Conservation (phyloP, 345 rosid genomes). For the Eutrema heterophyllum region DNA sequence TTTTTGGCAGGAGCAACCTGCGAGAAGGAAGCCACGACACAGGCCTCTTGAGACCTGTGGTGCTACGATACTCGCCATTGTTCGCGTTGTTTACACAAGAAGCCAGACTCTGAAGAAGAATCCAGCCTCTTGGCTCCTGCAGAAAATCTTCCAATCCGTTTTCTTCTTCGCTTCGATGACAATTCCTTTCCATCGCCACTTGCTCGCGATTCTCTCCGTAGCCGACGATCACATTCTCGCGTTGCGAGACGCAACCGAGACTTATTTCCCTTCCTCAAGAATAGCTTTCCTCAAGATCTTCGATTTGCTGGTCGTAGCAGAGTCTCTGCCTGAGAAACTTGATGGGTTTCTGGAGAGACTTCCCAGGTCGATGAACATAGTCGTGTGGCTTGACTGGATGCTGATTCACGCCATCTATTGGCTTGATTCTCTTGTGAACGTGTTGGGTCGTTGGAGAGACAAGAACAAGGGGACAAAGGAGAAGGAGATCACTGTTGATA, state of each 20-base stretch:
- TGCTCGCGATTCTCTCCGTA: constrained; percentile 35
- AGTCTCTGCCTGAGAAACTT: constrained; percentile 48
- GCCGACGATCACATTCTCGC: constrained; percentile 47
- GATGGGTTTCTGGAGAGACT: constrained; percentile 34
- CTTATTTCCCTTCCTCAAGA: constrained; percentile 46
- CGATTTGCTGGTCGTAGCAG: constrained; percentile 28
- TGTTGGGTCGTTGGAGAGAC: constrained; percentile 31
- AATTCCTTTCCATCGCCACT: constrained; percentile 28
- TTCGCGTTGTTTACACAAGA: constrained; percentile 34
- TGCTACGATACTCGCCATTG: constrained; percentile 33
- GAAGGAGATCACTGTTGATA: constrained; percentile 49
- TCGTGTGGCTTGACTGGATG: constrained; percentile 33
- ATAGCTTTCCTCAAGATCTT: constrained; percentile 42
- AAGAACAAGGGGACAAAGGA: constrained; percentile 37
- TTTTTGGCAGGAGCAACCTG: constrained; percentile 23
- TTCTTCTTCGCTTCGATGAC: constrained; percentile 12
- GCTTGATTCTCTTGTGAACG: constrained; percentile 31
- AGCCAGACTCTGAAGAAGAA: constrained; percentile 28
- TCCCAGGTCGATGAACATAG: constrained; percentile 27
- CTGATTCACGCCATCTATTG: constrained; percentile 35
- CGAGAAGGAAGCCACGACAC: constrained; percentile 22
- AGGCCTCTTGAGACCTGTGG: constrained; percentile 62
- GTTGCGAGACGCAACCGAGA: constrained; percentile 36
- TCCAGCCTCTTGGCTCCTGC: constrained; percentile 28
- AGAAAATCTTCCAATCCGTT: background rate